Base-by-base conservation (phyloP, 1,284 basidiomycete genomes). In the Malassezia sp. region DNA sequence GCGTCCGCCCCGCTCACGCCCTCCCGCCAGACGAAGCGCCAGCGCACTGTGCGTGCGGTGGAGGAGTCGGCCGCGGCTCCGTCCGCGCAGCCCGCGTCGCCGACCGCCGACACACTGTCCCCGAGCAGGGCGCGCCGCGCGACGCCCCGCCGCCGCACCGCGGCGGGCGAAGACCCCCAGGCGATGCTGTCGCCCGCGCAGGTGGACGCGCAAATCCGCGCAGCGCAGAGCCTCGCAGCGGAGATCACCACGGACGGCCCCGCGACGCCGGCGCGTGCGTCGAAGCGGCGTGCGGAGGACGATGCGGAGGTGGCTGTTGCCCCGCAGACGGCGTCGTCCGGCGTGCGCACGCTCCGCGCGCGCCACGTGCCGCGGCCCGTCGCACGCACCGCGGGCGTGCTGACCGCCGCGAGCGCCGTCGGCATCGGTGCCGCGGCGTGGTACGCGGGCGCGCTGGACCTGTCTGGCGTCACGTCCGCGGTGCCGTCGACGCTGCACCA, bases 341-440 rank as follows among this genome's bases (percentile, higher is more conserved):
- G 29, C 4, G 18, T 21, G n/a, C 29, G 30, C 39, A 17, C 35
- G 22, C 20, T 31, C 18, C 21, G 35, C 33, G 6, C 49, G 53
- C 37, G 60, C 35, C 5, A 59, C 52, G 22, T 52, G 60, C 31
- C 54, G 50, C n/a, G n/a, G n/a, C 63, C 63, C 12, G 49, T 67
- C 11, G 55, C 57, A 10, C 54, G 63, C 0, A 54, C 61, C 0
- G 61, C 62, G 3, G 57, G 67, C 39, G 60, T 59, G 12, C 42
- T 67, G 7, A 57, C 61, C 3, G 59, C 61, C 22, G 64, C 57
- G 1, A 61, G 60, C 24, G 66, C 66, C 5, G 50, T 63, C 1
- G 65, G 63, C 28, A 57, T 58, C 5, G 63, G 60, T 40, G 60
- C 63, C 4, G 47, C 60, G 18, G 63, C 63, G n/a, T 62, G 53